A percentile compares a stretch with the other conserved stretches of the same genome.
Conservation (phyloP, 108 stramenopile species). For the Seminavis robusta region DNA sequence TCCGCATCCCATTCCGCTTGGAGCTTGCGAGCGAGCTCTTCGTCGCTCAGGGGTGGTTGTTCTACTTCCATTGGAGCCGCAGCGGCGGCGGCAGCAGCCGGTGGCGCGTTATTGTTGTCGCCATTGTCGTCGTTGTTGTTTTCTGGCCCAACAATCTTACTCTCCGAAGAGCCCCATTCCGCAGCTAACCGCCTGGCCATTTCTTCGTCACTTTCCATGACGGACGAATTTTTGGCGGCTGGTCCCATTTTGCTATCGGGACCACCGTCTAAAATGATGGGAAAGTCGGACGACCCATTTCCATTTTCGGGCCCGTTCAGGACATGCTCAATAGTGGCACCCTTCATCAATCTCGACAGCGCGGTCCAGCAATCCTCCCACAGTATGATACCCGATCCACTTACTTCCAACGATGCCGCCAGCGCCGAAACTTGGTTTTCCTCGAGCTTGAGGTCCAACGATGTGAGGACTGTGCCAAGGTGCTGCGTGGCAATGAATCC, state of each 20-base stretch:
- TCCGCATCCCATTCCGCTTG: slow-evolving; percentile 57
- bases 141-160: background rate
- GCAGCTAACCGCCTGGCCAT: slow-evolving; percentile 44
- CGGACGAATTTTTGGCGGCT: background rate
- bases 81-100: slow-evolving; percentile 22
- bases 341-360: slow-evolving; percentile 51
- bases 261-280: no score
- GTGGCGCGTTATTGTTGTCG: background rate
- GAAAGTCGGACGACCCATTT: background rate
- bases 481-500: slow-evolving; percentile 58
- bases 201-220: slow-evolving; percentile 43
- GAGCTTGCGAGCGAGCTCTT: slow-evolving; percentile 50
- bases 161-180: no score
- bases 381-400: slow-evolving; percentile 72
- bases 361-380: slow-evolving; percentile 82
- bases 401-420: slow-evolving; percentile 57
- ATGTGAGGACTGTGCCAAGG: slow-evolving; percentile 44
- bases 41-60: slow-evolving; percentile 28
- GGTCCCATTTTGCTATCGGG: background rate
- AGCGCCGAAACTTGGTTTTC: slow-evolving; percentile 48
- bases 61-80: slow-evolving; percentile 3
- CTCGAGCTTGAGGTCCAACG: slow-evolving; percentile 48
- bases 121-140: background rate
- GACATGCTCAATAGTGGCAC: slow-evolving; percentile 52
- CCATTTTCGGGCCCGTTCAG: slow-evolving; percentile 20